Conservation (phyloP, 345 rosid genomes). For the Tarenaya hassleriana region DNA sequence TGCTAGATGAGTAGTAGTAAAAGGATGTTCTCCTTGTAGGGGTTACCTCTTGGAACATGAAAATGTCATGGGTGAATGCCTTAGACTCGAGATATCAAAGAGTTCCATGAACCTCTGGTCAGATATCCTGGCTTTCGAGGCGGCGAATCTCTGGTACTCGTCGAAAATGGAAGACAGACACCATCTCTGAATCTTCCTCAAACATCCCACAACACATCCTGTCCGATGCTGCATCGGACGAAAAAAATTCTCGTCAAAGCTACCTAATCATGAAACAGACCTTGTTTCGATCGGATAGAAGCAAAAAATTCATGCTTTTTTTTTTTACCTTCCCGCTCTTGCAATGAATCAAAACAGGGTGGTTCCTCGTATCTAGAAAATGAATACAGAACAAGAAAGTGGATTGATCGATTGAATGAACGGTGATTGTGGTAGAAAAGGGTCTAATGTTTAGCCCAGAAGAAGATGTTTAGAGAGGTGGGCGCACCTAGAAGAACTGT, state of each 20-base stretch:
- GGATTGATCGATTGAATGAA: no score
- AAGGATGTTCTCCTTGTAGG: no score
- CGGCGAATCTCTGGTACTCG: constrained; percentile 75
- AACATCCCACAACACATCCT: constrained; percentile 68
- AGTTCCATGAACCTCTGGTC: constrained; percentile 71
- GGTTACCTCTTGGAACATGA: constrained; percentile 34
- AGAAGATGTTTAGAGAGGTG: not conserved
- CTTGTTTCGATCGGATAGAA: no score
- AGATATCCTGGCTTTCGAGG: constrained; percentile 51
- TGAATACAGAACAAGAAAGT: not conserved
- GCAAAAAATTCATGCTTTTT: no score
- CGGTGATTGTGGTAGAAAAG: not conserved
- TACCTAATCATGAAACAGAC: no score
- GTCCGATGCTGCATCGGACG: constrained; percentile 82
- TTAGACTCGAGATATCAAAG: constrained; percentile 53
- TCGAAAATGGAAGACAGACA: constrained; percentile 65
- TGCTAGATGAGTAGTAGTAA: no score
- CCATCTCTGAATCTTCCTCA: constrained; percentile 74
- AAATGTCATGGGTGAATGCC: constrained; percentile 38
- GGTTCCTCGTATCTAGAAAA: constrained; percentile 52
- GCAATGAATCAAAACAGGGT: constrained; percentile 71
- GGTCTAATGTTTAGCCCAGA: no score
- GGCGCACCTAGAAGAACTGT: constrained; percentile 56
- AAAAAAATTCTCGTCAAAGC: no score
- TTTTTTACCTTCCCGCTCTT: constrained; percentile 87